These are phyloP conservation scores for Datisca glomerata DNA, from an alignment of 306 rosid species.

Conservation along the genomic window DNA sequence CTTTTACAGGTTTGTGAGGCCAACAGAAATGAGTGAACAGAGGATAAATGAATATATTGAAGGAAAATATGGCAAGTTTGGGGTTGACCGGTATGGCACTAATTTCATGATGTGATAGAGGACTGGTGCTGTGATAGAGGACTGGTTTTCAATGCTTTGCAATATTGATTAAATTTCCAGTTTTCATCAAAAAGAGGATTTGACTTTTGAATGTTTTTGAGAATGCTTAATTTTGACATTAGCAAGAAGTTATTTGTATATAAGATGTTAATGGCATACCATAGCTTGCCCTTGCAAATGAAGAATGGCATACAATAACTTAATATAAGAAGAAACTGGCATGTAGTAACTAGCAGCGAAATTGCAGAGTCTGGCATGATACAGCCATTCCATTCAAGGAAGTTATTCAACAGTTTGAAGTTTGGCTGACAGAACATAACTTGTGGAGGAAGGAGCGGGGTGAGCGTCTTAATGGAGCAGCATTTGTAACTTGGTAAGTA, in stretches of 20 bases:
- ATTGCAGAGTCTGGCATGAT: slow-evolving; percentile 87
- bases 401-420: slow-evolving; percentile 71
- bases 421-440: slow-evolving; percentile 54
- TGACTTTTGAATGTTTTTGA: too few relatives aligned
- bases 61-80: slow-evolving; percentile 88
- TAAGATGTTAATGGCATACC: too few relatives aligned
- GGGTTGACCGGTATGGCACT: slow-evolving; percentile 67
- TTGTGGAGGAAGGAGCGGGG: slow-evolving; percentile 41
- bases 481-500: slow-evolving; percentile 79
- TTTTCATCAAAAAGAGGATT: too few relatives aligned
- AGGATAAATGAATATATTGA: slow-evolving; percentile 70
- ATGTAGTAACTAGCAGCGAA: background rate
- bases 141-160: slow-evolving; percentile 9
- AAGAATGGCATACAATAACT: too few relatives aligned
- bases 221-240: too few relatives aligned
- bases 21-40: slow-evolving; percentile 54
- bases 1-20: slow-evolving; percentile 78
- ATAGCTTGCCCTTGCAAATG: too few relatives aligned
- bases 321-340: too few relatives aligned
- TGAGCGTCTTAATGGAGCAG: slow-evolving; percentile 49
- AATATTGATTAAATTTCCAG: background rate
- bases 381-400: slow-evolving; percentile 71
- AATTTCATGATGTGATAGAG: slow-evolving; percentile 4
- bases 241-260: too few relatives aligned
- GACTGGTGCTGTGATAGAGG: too few relatives aligned